phyloP scores from a whole-genome alignment of 768 basidiomycete genomes.

The Crepidotus variabilis region DNA sequence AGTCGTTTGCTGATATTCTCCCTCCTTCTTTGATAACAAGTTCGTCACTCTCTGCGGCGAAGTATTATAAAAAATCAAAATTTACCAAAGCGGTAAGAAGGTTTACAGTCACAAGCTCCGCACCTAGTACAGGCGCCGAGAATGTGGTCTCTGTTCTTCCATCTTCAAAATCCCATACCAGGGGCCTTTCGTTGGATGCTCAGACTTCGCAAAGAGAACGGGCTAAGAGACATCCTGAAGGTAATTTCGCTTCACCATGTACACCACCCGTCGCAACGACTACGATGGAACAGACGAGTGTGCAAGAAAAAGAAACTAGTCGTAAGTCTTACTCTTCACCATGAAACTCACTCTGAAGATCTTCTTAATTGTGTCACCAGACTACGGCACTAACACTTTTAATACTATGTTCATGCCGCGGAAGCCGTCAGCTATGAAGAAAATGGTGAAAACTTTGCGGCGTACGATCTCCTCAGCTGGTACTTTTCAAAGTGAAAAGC shows the following conservation, averaged over 20 bases:
- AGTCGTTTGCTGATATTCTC: constrained; percentile 46
- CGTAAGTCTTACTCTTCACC: background rate
- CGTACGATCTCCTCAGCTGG: background rate
- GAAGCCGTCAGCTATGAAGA: background rate
- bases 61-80: constrained; percentile 7
- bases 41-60: constrained; percentile 22
- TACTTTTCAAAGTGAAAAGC: background rate
- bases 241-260: background rate
- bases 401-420: no score
- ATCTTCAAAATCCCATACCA: no score
- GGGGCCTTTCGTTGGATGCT: background rate
- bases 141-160: background rate
- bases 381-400: no score
- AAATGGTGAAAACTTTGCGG: background rate
- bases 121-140: background rate
- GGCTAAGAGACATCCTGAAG: background rate
- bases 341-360: background rate
- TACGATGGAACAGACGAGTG: background rate
- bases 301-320: background rate
- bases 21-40: constrained; percentile 41
- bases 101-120: background rate
- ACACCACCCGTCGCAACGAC: background rate
- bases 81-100: background rate
- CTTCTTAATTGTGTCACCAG: background rate
- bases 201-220: background rate